These are phyloP conservation scores for Manihot esculenta DNA, from an alignment of 441 rosid species.

Conservation along the genomic window DNA sequence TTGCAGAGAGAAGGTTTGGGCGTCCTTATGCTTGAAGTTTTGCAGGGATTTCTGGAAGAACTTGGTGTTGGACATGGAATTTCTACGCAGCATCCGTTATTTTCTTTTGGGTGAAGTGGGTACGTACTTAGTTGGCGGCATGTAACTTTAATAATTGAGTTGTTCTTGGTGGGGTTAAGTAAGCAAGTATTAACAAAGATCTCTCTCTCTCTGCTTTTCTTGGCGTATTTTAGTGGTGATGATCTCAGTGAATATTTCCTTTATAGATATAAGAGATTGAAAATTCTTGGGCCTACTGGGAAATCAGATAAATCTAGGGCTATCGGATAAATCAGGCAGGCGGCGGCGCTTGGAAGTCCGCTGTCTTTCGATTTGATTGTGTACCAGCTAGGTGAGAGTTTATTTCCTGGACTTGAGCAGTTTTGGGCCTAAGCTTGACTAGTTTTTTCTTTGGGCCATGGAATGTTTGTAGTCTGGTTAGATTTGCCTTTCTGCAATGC, in stretches of 20 bases:
- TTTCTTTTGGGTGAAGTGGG: no score
- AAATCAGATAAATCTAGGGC: no score
- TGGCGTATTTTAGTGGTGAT: conserved; percentile 12
- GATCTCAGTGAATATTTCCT: conserved; percentile 15
- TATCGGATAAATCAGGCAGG: no score
- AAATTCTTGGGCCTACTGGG: no score
- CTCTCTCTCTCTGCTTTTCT: not conserved
- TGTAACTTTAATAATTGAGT: not conserved
- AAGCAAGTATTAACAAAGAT: not conserved
- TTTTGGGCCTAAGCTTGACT: no score
- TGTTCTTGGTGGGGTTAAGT: not conserved
- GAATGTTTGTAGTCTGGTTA: no score
- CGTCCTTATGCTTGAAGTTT: conserved; percentile 53
- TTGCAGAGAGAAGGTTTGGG: conserved; percentile 48
- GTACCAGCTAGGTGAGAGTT: no score
- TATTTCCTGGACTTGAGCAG: no score
- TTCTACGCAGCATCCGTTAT: conserved; percentile 76
- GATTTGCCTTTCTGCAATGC: no score
- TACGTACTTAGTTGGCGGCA: not conserved
- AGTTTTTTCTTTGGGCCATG: no score
- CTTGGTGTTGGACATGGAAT: conserved; percentile 58
- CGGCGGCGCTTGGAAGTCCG: no score
- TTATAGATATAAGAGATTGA: conserved; percentile 21
- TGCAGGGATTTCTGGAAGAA: conserved; percentile 59
- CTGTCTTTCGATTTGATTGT: no score